Evolutionary conservation across 768 basidiomycete species (phyloP), one percentile per base, ranked within the genome.

Genomic region (Hygrophorus russula): DNA sequence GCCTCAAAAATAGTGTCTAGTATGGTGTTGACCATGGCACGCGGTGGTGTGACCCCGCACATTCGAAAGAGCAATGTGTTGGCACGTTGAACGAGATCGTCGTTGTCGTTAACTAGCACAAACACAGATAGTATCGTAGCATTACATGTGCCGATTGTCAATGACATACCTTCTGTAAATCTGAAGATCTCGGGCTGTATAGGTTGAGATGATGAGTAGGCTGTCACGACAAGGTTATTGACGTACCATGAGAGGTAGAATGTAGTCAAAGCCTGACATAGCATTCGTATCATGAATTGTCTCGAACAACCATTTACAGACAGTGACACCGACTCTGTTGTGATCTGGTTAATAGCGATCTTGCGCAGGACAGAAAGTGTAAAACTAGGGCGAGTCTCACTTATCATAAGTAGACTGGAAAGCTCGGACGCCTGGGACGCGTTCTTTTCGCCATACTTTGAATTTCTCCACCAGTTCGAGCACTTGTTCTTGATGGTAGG

Each of bases 381-480:
- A 19, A 20, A 15, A 3, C 3, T 13, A 4, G 5, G n/a, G 15
- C 13, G 14, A 15, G 12, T 12, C 68, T 31, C 56, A 80, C 74
- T 80, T 74, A 54, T 93, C 89, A 51, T 91, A 90, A n/a, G 73
- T 80, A 0, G 87, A 91, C 53, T 87, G 81, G 53, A 87, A 82
- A 3, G 87, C 87, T 28, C 81, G 75, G 18, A 78, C 74, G 3
- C 88, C 87, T 14, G 86, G 76, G 4, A 78, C 57, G 27, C 89
- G 74, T 47, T 82, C 73, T 31, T 69, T 67, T 27, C 84, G 71
- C 88, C 85, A 88, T 14, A 67, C 56, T 34, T 75, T 73, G 56
- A 93, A 80, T 17, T 67, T 69, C 15, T 70, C 60, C 1, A 82
- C 77, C 4, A 89, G 70, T 40, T 78, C 71, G 8, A 66, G 51